Base-by-base conservation (phyloP, 2,329 filamentous ascomycete genomes). In the Colletotrichum brevisporum region DNA sequence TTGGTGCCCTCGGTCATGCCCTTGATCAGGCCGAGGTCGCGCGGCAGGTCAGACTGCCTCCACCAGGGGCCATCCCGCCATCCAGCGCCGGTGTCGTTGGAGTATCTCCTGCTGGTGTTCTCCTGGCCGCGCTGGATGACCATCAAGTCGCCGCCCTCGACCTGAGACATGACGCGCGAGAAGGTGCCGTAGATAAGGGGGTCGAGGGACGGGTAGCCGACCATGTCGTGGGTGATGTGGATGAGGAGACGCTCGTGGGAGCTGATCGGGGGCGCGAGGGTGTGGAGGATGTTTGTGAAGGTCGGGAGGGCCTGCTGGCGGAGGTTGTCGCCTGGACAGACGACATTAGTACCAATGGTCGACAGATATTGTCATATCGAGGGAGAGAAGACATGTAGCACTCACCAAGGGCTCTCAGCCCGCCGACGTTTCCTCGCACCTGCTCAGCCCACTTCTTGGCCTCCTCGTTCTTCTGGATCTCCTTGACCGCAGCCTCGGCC, bases 31-130 rank as follows among this genome's bases (percentile, higher is more conserved):
- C 94, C 93, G 8, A 98, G 85, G 74, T 94, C 93, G 65, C 96
- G 91, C 64, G 91, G 88, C 24, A 86, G 83, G 77, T 87, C 89
- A 56, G 83, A 85, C 79, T 90, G 90, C 73, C 95, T 90, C 95
- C 96, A 99, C 96, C 96, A 99, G 3, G 96, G 96, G 0, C 96
- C 96, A 75, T 98, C 95, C 55, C 90, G 92, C 95, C 96, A 99
- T 71, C 92, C 92, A 45, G 88, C 86, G 31, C 84, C 83, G 18
- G 83, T 84, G 59, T 90, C 88, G 27, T 83, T 67, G 85, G 90
- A 89, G 50, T 87, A 87, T 51, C 91, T 89, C 53, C 90, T 90
- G 36, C 89, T 90, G 54, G 91, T 89, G 56, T 91, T 93, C 81
- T 98, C 96, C 70, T 94, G 92, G 21, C 96, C 96, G 45, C 95